Base-by-base conservation (phyloP, 2,329 filamentous ascomycete genomes). In the Drechslera avenae region DNA sequence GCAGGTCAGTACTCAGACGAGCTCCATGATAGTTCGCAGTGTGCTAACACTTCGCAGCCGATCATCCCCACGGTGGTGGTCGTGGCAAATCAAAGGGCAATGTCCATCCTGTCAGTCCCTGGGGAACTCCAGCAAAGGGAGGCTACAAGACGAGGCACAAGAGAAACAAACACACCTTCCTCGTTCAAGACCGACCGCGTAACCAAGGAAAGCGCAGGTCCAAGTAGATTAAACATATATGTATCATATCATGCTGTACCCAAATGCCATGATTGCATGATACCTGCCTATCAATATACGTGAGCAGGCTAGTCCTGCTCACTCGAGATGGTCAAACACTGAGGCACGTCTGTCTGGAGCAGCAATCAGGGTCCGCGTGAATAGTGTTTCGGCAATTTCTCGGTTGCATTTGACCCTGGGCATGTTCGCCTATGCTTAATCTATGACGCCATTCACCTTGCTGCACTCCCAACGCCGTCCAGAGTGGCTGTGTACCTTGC, bases 1-100 rank as follows among this genome's bases (percentile, higher is more conserved):
- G 91, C 93, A 74, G 85, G 89, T 90, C 46, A 54, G 62, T 63
- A 21, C 47, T 14, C 4, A 14, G 10, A 19, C 26, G 12, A 30
- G n/a, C 23, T 33, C 19, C 21, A 21, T 30, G 18, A 30, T n/a
- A 7, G 17, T 32, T 30, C 35, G 28, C 13, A 47, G 28, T 31
- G 14, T 39, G 19, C 60, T 62, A 54, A 66, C 61, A 36, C 37
- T 23, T 42, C 54, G 36, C 66, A 86, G 89, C 86, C 66, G 94
- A 99, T 71, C 94, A 99, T 82, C 94, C 94, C 69, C 94, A 99
- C 75, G 94, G 94, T 84, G 94, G 94, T 89, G 94, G 94, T 77
- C 86, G 95, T 82, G 94, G 94, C 80, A 99, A 99, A 80, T 97
- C 91, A 50, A 99, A 99, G 90, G 91, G 94, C 85, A 96, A 97